Evolutionary conservation across 139 green algal species (phyloP), one percentile per base, ranked within the genome.

Genomic region (Yamagishiella unicocca): DNA sequence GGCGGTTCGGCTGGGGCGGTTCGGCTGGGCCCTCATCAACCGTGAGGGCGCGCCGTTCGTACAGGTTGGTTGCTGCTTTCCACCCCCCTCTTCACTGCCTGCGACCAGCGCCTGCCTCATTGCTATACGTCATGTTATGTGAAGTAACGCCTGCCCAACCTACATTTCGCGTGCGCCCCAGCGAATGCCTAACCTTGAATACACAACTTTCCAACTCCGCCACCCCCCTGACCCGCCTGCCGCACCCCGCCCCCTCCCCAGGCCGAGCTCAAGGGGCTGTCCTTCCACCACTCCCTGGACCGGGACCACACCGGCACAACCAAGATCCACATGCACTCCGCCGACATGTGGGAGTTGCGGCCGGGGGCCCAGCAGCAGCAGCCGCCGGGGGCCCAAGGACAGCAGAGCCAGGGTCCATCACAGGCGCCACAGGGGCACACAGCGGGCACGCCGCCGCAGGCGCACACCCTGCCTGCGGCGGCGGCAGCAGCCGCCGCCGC

Each of bases 241-340:
- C 53, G 5, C 31, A n/a, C 53, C 4, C 76, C 54, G 42, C 0
- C 76, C 6, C 53, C 9, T 4, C 35, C 54, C 9, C 73, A 83
- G 64, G 71, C 72, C 6, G 83, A 83, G 71, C 83, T 83, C 33
- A 74, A 86, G 75, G 82, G 68, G 46, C 70, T 92, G 45, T 54
- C 72, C 0, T 92, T 90, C 74, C 75, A 90, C 62, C 84, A 74
- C 42, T 61, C 84, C n/a, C 82, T 88, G 66, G 81, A 86, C 64
- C 43, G 78, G 9, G 86, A 92, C 78, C 82, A 92, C 86, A 90
- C 76, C 40, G 89, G 89, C 78, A 85, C 67, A 24, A 92, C 89
- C n/a, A 84, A 84, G 42, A 87, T 92, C 68, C 31, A 64, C 35
- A 76, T 92, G 82, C 85, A 89, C 70, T 54, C 54, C 29, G 81